Evolutionary conservation across 2,329 filamentous ascomycete species (phyloP).

Genomic region (Trichoderma atroviride): DNA sequence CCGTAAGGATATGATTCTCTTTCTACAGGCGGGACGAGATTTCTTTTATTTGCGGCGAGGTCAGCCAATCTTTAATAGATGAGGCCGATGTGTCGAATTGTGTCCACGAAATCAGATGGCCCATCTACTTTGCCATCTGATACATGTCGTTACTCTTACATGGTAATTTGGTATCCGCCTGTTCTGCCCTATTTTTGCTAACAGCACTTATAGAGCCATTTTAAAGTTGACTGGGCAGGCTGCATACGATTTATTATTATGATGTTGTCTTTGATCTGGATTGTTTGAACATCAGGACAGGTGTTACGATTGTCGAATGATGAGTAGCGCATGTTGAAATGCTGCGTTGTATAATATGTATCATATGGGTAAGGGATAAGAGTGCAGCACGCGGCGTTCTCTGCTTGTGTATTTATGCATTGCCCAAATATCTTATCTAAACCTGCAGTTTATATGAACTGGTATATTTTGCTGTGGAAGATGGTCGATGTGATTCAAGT

Average conservation of each 20-base stretch:
- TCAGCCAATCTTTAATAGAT: background rate
- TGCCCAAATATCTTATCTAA: background rate
- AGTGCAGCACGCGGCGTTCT: background rate
- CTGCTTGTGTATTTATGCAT: background rate
- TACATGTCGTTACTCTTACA: background rate
- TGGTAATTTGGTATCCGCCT: constrained; percentile 28
- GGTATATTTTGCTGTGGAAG: too few relatives aligned
- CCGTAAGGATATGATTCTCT: constrained; percentile 21
- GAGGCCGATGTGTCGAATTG: background rate
- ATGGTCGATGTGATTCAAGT: background rate
- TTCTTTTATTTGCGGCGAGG: background rate
- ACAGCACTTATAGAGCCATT: background rate
- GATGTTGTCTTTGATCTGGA: background rate
- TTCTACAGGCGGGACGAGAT: background rate
- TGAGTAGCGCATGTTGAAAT: background rate
- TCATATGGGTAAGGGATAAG: background rate
- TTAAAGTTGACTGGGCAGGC: background rate
- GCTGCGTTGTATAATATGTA: background rate
- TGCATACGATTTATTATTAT: background rate
- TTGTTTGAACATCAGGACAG: background rate
- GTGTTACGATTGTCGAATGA: background rate
- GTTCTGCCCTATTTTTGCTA: constrained; percentile 23
- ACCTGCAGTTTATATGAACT: background rate
- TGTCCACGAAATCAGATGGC: background rate
- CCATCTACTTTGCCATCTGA: background rate